Evolutionary conservation across 75 land plant genomes (phyloP), one percentile per base, ranked within the genome.

Genomic region (Isoetes taiwanensis): DNA sequence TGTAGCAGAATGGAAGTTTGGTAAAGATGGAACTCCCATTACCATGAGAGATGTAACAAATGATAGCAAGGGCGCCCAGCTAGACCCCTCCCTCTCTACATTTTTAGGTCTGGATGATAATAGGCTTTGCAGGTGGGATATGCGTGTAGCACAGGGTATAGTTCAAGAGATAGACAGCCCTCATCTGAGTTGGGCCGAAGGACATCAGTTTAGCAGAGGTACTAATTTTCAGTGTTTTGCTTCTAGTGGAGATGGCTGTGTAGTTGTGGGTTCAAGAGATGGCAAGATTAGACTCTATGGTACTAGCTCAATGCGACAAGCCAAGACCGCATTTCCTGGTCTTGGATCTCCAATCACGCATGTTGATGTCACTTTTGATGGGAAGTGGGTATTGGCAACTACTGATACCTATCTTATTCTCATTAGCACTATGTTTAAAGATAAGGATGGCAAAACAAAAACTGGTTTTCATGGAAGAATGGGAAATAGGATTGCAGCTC

Each of bases 191-290:
- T 94, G 99, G 99, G 54, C 82, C 1, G 90, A 82, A 28, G 99
- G 99, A 10, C 99, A 94, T 58, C 99, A 94, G 67, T 94, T 94
- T 46, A 73, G 96, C 0, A 73, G 90, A 43, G 96, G 96, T 0
- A 94, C 99, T 6, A 89, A 94, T 35, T 94, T 94, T 35, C 97
- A 85, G 72, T 94, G 96, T 70, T 94, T 94, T 75, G 99, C 99
- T 1, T 68, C 74, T 3, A 82, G 96, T 27, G 99, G 99, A 1
- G 96, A 94, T 78, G 99, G 99, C 3, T 75, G 80, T 17, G 80
- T 94, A 46, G 99, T 89, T 10, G 96, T 94, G 54, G 99, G 99
- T 8, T 94, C 99, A 12, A 62, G 67, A 25, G 99, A 94, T 77
- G 99, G 99, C 23, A 94, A 94, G 72, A 80, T 94, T 3, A 54